These are phyloP conservation scores for Mortierella polycephala DNA, from an alignment of 371 early-diverging fungal genomes.

Conservation along the genomic window DNA sequence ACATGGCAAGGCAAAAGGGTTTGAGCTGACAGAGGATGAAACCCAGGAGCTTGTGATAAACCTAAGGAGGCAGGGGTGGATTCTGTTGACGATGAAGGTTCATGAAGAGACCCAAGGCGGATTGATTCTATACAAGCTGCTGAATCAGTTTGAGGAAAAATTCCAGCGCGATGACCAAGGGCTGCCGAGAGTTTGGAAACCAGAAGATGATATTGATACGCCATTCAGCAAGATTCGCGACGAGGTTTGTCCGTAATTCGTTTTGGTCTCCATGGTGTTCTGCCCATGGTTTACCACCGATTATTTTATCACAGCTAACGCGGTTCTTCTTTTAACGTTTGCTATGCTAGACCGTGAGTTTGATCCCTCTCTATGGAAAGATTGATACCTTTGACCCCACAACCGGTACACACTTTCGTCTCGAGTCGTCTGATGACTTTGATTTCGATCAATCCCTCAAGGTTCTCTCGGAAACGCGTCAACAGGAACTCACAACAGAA, in stretches of 20 bases:
- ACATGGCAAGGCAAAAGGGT: constrained; percentile 55
- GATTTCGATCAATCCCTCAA: constrained; percentile 71
- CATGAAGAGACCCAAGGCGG: constrained; percentile 87
- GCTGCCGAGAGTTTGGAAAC: constrained; percentile 94
- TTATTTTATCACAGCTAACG: neutral
- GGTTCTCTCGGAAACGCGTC: constrained; percentile 74
- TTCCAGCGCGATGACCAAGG: constrained; percentile 95
- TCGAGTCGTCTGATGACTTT: constrained; percentile 60
- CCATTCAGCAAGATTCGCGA: constrained; percentile 81
- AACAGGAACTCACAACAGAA: constrained; percentile 80
- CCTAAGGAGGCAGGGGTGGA: constrained; percentile 78
- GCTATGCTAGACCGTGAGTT: constrained; percentile 61
- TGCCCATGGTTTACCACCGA: neutral
- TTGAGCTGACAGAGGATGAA: constrained; percentile 60
- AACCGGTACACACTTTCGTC: constrained; percentile 35
- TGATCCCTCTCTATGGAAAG: constrained; percentile 73
- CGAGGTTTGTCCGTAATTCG: constrained; percentile 52
- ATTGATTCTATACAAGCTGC: constrained; percentile 81
- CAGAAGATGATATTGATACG: constrained; percentile 93
- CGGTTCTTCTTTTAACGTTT: neutral
- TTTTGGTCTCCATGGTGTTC: neutral
- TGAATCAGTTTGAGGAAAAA: constrained; percentile 84
- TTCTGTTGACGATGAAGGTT: constrained; percentile 73
- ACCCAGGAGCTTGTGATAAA: constrained; percentile 58
- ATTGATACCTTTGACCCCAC: constrained; percentile 61